Evolutionary conservation across 2,329 filamentous ascomycete species (phyloP).

Genomic region (Trichoderma sp.): DNA sequence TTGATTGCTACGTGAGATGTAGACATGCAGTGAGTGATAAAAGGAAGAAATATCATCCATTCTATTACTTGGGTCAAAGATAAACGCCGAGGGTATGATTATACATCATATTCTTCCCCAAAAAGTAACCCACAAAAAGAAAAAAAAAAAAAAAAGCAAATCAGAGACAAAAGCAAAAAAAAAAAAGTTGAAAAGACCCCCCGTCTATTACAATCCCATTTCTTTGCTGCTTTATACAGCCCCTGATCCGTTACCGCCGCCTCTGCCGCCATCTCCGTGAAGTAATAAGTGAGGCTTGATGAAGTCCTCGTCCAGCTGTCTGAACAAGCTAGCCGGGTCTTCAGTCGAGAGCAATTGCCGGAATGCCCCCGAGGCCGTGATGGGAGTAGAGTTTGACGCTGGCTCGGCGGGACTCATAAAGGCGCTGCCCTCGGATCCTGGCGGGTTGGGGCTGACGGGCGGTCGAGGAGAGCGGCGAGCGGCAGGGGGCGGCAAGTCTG

Average conservation of each 20-base stretch:
- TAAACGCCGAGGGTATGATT: conserved; percentile 24
- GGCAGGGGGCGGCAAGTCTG: conserved; percentile 65
- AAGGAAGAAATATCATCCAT: conserved; percentile 7
- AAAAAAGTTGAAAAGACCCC: background rate
- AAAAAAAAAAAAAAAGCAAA: background rate
- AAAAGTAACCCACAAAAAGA: background rate
- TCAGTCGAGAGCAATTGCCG: conserved; percentile 80
- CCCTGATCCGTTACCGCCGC: conserved; percentile 34
- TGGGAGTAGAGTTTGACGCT: conserved; percentile 41
- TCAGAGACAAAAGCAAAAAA: background rate
- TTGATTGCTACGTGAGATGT: background rate
- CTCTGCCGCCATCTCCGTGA: conserved; percentile 58
- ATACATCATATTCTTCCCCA: conserved; percentile 21
- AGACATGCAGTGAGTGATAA: background rate
- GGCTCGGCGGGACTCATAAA: conserved; percentile 38
- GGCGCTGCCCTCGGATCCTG: conserved; percentile 34
- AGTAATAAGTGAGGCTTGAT: conserved; percentile 90
- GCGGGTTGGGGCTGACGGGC: conserved; percentile 32
- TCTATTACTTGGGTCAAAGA: conserved; percentile 16
- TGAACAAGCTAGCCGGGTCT: conserved; percentile 87
- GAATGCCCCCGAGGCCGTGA: conserved; percentile 76
- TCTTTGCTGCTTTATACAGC: conserved; percentile 28
- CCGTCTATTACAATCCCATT: conserved; percentile 15
- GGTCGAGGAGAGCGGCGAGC: conserved; percentile 43
- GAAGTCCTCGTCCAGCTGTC: conserved; percentile 91